Conservation (phyloP, 2,329 filamentous ascomycete species). For the Pseudogymnoascus sp. region DNA sequence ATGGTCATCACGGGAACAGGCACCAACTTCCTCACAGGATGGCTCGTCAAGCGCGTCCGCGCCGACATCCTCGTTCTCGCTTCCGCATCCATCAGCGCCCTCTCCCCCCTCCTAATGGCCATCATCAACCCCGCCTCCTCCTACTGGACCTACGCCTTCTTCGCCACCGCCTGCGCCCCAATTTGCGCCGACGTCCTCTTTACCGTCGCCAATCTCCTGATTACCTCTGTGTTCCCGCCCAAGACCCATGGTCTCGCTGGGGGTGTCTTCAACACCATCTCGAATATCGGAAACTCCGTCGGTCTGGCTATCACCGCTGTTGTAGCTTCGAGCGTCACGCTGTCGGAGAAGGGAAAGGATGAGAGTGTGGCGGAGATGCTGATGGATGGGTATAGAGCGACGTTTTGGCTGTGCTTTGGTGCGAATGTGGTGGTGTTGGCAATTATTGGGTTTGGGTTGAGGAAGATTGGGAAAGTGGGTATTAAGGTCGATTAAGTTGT, state of each 20-base stretch:
- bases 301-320: slow-evolving; percentile 45
- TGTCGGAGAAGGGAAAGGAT: slow-evolving; percentile 27
- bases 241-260: slow-evolving; percentile 52
- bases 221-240: slow-evolving; percentile 47
- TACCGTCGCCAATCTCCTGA: slow-evolving; percentile 47
- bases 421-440: slow-evolving; percentile 31
- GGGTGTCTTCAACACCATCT: slow-evolving; percentile 52
- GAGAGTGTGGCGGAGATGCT: slow-evolving; percentile 28
- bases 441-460: slow-evolving; percentile 34
- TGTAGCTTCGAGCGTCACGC: slow-evolving; percentile 39
- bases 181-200: slow-evolving; percentile 42
- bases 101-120: slow-evolving; percentile 39
- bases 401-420: slow-evolving; percentile 47
- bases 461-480: slow-evolving; percentile 37
- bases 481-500: slow-evolving; percentile 13
- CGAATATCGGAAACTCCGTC: slow-evolving; percentile 48
- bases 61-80: slow-evolving; percentile 37
- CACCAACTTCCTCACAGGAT: slow-evolving; percentile 38
- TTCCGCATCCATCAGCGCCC: slow-evolving; percentile 29
- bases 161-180: slow-evolving; percentile 34
- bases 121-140: slow-evolving; percentile 36
- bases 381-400: slow-evolving; percentile 45
- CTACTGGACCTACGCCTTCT: slow-evolving; percentile 41
- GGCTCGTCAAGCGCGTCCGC: slow-evolving; percentile 37
- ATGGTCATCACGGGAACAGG: slow-evolving; percentile 33